Conservation (phyloP, 2,329 filamentous ascomycete genomes). For the Sporothrix curviconia region DNA sequence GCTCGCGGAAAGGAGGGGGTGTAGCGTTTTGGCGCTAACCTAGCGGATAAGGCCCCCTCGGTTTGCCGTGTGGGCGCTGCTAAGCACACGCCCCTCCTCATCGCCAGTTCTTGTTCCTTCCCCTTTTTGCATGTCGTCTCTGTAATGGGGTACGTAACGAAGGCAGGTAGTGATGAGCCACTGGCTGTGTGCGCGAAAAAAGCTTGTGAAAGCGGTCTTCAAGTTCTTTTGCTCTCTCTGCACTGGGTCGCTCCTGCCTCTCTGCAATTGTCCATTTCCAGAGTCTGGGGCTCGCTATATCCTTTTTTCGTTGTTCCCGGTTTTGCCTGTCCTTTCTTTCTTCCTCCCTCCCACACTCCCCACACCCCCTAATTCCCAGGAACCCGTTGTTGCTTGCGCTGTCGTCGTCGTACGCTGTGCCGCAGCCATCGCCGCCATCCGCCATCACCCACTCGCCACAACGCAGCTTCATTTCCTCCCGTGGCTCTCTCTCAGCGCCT, state of each 20-base stretch:
- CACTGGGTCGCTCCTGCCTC: neutral
- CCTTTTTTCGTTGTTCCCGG: neutral
- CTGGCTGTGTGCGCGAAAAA: too few species aligned
- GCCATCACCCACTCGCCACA: neutral
- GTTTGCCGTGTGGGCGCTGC: neutral
- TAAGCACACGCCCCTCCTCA: constrained; percentile 1
- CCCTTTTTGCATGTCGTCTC: neutral
- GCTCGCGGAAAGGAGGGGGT: neutral
- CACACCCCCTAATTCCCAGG: too few species aligned
- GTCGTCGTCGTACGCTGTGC: too few species aligned
- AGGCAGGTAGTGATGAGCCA: neutral
- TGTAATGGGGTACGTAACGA: neutral
- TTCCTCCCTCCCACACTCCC: neutral
- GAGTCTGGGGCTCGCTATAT: neutral
- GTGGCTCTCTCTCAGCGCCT: neutral
- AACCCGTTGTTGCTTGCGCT: too few species aligned
- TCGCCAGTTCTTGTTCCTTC: neutral
- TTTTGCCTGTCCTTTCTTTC: neutral
- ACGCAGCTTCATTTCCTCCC: neutral
- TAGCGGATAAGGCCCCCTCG: neutral
- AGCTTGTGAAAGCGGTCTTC: constrained; percentile 10
- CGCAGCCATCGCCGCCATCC: too few species aligned
- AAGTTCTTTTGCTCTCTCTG: neutral
- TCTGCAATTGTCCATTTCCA: neutral
- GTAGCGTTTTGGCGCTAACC: neutral